Base-by-base conservation (phyloP, 345 rosid species). In the Sonneratia alba region DNA sequence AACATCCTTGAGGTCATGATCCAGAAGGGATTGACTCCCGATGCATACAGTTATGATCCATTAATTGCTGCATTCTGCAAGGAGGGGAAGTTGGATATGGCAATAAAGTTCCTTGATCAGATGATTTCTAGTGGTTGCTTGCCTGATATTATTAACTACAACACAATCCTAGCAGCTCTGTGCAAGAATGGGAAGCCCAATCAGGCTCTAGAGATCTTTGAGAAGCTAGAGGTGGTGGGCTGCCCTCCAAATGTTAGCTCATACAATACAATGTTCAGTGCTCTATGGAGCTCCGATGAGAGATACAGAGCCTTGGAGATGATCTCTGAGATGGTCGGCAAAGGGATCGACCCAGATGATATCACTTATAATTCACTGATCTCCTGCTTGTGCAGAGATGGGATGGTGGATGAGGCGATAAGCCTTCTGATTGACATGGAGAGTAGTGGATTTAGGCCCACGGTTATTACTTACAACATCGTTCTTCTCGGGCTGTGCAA, bases 311-410 rank as follows among this genome's bases (percentile, higher is more conserved):
- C 88, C 22, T 74, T 93, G 55, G 79, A 73, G 37, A 87, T 89
- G 88, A 85, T 93, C 65, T 77, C 73, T 10, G 84, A 89, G 80
- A 89, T 93, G 98, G 19, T 85, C 55, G 79, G 71, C 51, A 72
- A 83, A 27, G 91, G 86, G 71, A 82, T 91, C 1, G 92, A 77
- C 45, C 91, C 97, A 0, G 98, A 93, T 55, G 87, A 81, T 73
- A 88, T 91, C 64, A 93, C 97, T 14, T 91, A 89, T 69, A 89
- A 91, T 80, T 84, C 97, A 3, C 85, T 93, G 48, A 83, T 93
- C 65, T 91, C 97, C 0, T 88, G 98, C 74, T 71, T 91, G 74
- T 91, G 98, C 77, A 83, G 96, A 78, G 98, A 93, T 65, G 97
- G 96, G 37, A 81, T 89, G 93, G 93, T 87, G 36, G 84, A 85